phyloP scores from a whole-genome alignment of 176 grass and related monocot species.

The Leersia perrieri region DNA sequence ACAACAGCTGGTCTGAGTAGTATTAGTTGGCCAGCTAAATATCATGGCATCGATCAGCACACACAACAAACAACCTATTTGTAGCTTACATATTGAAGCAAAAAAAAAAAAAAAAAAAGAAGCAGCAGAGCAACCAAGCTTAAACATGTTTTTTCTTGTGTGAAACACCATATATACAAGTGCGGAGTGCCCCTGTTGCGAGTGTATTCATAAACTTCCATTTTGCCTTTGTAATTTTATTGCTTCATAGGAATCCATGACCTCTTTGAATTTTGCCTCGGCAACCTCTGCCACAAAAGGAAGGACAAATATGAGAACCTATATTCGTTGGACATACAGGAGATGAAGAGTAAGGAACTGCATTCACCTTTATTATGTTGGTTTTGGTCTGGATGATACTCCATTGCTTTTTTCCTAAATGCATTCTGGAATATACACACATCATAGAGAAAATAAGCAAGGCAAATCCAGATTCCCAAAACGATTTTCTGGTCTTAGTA shows the following conservation, averaged over 20 bases:
- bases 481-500: slow-evolving; percentile 2
- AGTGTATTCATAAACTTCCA: slow-evolving; percentile 42
- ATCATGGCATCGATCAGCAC: not conserved
- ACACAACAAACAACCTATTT: not conserved
- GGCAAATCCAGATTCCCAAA: not conserved
- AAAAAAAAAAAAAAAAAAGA: not conserved
- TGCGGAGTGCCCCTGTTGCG: not conserved
- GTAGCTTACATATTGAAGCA: not conserved
- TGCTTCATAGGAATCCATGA: slow-evolving; percentile 79
- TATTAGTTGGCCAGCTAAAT: not conserved
- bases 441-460: slow-evolving; percentile 21
- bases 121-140: not conserved
- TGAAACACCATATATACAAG: slow-evolving; percentile 18
- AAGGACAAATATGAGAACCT: not conserved
- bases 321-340: not conserved
- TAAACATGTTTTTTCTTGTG: not conserved
- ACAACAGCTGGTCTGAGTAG: not conserved
- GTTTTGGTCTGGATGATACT: slow-evolving; percentile 90
- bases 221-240: slow-evolving; percentile 66
- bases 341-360: not conserved
- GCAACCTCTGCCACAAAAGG: slow-evolving; percentile 50
- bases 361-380: slow-evolving; percentile 64
- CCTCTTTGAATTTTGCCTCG: slow-evolving; percentile 87
- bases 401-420: slow-evolving; percentile 83
- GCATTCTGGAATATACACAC: slow-evolving; percentile 54